phyloP scores from a whole-genome alignment of 2,329 filamentous ascomycete species.

The Pyricularia sp. region DNA sequence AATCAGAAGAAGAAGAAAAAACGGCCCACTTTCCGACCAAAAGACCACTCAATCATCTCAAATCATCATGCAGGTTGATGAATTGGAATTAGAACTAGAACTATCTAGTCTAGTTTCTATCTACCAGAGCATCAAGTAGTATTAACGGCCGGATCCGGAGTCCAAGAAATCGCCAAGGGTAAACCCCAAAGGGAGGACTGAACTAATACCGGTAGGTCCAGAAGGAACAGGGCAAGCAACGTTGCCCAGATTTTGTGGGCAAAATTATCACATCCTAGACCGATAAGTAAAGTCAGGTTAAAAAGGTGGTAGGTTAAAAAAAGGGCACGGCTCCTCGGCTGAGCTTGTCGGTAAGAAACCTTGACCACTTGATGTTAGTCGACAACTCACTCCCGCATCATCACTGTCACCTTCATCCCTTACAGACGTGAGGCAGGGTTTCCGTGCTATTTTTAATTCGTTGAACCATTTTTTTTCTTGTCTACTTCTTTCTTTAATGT shows the following conservation, averaged over 20 bases:
- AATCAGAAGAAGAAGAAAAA: neutral
- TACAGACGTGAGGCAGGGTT: no score
- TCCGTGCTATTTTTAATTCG: neutral
- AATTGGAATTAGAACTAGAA: neutral
- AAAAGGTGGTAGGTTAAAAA: neutral
- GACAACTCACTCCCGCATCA: neutral
- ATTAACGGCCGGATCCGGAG: neutral
- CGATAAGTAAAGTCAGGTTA: neutral
- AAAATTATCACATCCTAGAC: neutral
- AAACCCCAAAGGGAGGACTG: neutral
- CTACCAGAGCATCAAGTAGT: neutral
- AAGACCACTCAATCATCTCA: neutral
- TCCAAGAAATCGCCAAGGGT: neutral
- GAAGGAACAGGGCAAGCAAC: neutral
- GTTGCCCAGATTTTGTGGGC: neutral
- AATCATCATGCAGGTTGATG: neutral
- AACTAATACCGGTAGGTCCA: no score
- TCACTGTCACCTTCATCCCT: no score
- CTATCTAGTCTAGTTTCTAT: neutral
- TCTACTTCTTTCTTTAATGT: neutral
- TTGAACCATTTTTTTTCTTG: neutral
- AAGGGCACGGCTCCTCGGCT: neutral
- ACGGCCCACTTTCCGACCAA: neutral
- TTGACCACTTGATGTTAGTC: neutral
- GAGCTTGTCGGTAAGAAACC: neutral